phyloP scores from a whole-genome alignment of 2,329 filamentous ascomycete species.

The Zasmidium citrigriseum region DNA sequence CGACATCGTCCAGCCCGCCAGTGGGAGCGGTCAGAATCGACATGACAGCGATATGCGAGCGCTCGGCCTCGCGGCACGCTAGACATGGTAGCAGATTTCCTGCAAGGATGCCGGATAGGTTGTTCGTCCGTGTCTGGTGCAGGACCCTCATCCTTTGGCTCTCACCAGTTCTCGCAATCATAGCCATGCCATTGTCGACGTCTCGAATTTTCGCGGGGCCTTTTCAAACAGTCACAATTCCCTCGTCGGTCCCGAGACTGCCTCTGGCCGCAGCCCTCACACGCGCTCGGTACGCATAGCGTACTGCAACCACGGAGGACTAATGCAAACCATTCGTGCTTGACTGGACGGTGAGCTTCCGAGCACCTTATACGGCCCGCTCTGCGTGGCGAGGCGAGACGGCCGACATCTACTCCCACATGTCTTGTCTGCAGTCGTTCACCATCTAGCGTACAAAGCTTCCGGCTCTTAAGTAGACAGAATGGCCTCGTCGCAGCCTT shows the following conservation, averaged over 20 bases:
- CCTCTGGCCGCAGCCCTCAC: neutral
- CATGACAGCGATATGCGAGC: neutral
- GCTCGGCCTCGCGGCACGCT: neutral
- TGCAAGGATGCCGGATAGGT: neutral
- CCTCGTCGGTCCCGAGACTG: neutral
- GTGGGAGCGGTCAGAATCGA: neutral
- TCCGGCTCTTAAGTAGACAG: neutral
- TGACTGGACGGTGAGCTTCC: neutral
- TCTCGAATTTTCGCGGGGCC: no score
- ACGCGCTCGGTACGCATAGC: neutral
- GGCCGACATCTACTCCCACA: neutral
- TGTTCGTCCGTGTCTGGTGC: neutral
- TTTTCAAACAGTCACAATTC: no score
- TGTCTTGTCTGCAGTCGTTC: neutral
- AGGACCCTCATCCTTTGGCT: neutral
- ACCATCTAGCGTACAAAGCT: neutral
- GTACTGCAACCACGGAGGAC: neutral
- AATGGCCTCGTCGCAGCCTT: neutral
- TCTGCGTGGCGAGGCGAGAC: constrained; percentile 6
- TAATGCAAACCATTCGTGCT: neutral
- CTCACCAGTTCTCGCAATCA: neutral
- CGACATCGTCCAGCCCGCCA: neutral
- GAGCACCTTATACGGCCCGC: constrained; percentile 3
- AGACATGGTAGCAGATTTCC: neutral
- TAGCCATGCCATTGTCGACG: neutral